Conservation (phyloP, 345 rosid genomes). For the Nasturtium officinale region DNA sequence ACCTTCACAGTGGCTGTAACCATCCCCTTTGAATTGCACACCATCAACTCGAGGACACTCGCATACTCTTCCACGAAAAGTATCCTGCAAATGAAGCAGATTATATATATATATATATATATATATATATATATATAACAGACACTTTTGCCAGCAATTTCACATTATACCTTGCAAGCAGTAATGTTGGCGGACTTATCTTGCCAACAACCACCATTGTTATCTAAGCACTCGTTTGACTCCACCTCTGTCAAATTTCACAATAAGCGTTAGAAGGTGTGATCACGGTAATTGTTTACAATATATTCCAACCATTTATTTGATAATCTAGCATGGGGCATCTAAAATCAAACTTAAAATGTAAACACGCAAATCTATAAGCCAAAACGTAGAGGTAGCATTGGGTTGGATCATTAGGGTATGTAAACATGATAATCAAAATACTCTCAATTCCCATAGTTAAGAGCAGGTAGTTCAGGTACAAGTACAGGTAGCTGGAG, state of each 20-base stretch:
- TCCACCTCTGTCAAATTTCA: conserved; percentile 67
- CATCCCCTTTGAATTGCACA: conserved; percentile 96
- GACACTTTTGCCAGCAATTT: background rate
- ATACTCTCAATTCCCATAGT: background rate
- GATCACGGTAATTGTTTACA: background rate
- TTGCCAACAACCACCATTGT: conserved; percentile 95
- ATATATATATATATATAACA: background rate
- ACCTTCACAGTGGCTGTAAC: conserved; percentile 96
- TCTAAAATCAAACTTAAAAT: background rate
- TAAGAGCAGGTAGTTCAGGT: background rate
- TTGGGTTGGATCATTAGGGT: background rate
- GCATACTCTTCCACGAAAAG: conserved; percentile 95
- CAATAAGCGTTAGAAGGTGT: background rate
- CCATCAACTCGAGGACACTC: conserved; percentile 94
- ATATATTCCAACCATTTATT: conserved; percentile 8
- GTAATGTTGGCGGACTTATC: conserved; percentile 80
- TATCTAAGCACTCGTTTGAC: conserved; percentile 93
- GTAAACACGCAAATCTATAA: background rate
- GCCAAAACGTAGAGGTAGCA: background rate
- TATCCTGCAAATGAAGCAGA: conserved; percentile 59
- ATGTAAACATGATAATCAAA: background rate
- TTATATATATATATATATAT: background rate
- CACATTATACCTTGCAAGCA: conserved; percentile 81
- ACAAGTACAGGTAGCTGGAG: background rate
- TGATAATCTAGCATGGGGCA: background rate